Evolutionary conservation across 345 rosid species (phyloP).

Genomic region (Cardamine occulta): DNA sequence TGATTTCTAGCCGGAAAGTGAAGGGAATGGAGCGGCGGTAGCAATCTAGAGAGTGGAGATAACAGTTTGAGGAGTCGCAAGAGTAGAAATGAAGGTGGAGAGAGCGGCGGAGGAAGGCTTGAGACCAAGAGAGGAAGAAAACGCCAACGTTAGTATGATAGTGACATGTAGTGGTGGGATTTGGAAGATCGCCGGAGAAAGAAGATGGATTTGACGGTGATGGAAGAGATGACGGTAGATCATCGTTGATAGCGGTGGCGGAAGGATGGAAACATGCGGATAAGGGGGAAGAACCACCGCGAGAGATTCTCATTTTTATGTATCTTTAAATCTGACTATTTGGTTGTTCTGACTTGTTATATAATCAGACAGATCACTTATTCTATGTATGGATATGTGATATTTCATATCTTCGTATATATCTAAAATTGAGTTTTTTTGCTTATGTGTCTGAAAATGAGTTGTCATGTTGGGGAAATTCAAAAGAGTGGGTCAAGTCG

Average conservation of each 20-base stretch:
- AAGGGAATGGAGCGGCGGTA: constrained; percentile 43
- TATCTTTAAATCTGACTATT: not conserved
- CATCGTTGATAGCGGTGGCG: not conserved
- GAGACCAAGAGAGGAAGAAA: constrained; percentile 89
- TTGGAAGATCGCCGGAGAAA: constrained; percentile 41
- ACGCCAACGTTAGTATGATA: constrained; percentile 75
- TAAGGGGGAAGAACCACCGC: constrained; percentile 53
- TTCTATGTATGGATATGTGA: constrained; percentile 7
- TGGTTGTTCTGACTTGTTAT: not conserved
- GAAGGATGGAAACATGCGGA: constrained; percentile 65
- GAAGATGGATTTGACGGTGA: constrained; percentile 17
- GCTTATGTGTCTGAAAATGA: constrained; percentile 40
- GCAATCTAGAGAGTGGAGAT: constrained; percentile 43
- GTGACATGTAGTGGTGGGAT: constrained; percentile 53
- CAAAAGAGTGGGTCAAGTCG: constrained; percentile 40
- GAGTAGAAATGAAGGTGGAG: constrained; percentile 70
- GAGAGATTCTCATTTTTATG: constrained; percentile 26
- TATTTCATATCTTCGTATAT: not conserved
- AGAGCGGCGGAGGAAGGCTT: constrained; percentile 65
- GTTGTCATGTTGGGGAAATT: constrained; percentile 38
- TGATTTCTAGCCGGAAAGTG: constrained; percentile 65
- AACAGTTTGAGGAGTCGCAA: constrained; percentile 41
- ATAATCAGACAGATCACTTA: not conserved
- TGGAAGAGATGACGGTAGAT: constrained; percentile 26
- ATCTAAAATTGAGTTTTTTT: not conserved